Evolutionary conservation across 2,329 filamentous ascomycete genomes (phyloP), one percentile per base, ranked within the genome.

Genomic region (Neurospora sp.): DNA sequence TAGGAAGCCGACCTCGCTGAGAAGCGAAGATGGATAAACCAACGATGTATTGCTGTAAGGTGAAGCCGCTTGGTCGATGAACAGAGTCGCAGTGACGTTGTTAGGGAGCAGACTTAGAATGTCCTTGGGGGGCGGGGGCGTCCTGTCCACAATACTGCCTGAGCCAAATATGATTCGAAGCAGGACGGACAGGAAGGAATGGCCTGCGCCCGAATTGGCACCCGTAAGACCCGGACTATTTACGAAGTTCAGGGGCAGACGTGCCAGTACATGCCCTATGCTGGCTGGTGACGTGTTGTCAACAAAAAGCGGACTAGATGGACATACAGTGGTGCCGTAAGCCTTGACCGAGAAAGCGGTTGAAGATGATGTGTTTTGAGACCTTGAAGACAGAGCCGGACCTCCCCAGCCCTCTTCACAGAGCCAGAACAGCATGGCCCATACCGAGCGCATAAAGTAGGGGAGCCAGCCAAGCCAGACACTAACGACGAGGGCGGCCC

Each of bases 401-500:
- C 72, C 67, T 11, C 84, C 82, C 4, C 88, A 79, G 2, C 86
- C 92, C 85, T 82, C 92, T 85, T 97, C 94, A 71, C 92, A 94
- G 72, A 97, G 83, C 93, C 94, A 99, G 81, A 99, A 98, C 74
- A 98, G 85, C 72, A 93, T 91, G 46, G 95, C 89, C 96, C 96
- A 99, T 66, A 96, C 89, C 43, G 92, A 90, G 76, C 96, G 89
- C 87, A 98, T 97, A 66, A 92, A 88, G 82, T 93, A 97, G 1
- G 96, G 96, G 66, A 99, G 85, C 83, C 92, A 90, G 67, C 91
- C 89, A 28, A 97, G 84, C 96, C 96, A 99, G 28, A 99, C 93
- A 69, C 90, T 90, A 11, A 87, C 86, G 39, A 98, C 96, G 68
- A 98, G 81, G 38, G 90, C 79, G 58, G 90, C 92, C 42, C 96